phyloP scores from a whole-genome alignment of 176 grass and related monocot species.

The Oryza nivara region DNA sequence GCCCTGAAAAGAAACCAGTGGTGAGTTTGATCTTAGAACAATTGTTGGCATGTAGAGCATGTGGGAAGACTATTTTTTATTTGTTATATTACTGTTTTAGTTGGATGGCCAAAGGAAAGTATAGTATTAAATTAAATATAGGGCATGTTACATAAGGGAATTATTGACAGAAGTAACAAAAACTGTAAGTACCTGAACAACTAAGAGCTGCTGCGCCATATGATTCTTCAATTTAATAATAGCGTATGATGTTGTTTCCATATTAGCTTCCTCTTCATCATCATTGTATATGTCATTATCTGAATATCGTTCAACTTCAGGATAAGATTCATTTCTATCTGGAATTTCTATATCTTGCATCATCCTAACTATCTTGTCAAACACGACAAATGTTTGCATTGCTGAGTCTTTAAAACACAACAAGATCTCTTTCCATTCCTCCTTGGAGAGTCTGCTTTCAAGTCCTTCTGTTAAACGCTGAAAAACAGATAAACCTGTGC shows the following conservation, averaged over 20 bases:
- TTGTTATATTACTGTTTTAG: constrained; percentile 20
- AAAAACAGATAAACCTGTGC: constrained; percentile 70
- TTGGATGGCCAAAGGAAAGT: background rate
- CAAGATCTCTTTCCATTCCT: constrained; percentile 79
- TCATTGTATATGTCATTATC: constrained; percentile 74
- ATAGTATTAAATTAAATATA: constrained; percentile 5
- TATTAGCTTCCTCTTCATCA: constrained; percentile 86
- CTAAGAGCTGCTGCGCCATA: constrained; percentile 61
- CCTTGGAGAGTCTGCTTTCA: constrained; percentile 64
- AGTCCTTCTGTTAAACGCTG: constrained; percentile 73
- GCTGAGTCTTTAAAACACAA: constrained; percentile 78
- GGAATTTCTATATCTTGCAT: constrained; percentile 94
- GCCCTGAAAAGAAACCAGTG: constrained; percentile 62
- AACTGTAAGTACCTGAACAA: constrained; percentile 65
- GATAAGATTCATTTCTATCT: constrained; percentile 72
- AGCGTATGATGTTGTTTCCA: constrained; percentile 76
- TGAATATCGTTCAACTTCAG: constrained; percentile 82
- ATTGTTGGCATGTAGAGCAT: constrained; percentile 25
- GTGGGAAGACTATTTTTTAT: background rate
- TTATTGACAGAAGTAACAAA: constrained; percentile 21
- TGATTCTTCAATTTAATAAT: constrained; percentile 65
- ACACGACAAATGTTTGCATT: constrained; percentile 52
- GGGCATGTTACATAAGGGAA: background rate
- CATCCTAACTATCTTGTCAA: constrained; percentile 73
- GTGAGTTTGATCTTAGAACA: background rate